These are phyloP conservation scores for Venturia oleaginea DNA, from an alignment of 2,329 filamentous ascomycete genomes.

Conservation along the genomic window DNA sequence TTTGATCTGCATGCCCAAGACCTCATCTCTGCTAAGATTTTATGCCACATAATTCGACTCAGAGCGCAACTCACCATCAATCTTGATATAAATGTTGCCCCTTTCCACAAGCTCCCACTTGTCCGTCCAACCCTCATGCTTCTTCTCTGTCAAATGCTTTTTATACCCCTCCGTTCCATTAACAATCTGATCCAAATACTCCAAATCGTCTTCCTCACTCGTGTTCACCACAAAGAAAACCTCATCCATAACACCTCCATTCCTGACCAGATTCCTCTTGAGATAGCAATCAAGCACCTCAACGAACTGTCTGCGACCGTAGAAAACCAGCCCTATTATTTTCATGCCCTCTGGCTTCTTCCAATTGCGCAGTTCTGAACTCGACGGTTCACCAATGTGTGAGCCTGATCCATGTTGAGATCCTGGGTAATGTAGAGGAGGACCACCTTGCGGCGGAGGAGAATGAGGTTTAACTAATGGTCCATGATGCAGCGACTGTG, in stretches of 20 bases:
- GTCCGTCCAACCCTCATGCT: background rate
- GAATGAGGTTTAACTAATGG: background rate
- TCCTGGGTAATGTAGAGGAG: background rate
- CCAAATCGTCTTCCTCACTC: conserved; percentile 5
- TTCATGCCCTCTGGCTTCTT: conserved; percentile 12
- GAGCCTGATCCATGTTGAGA: background rate
- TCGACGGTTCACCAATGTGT: conserved; percentile 8
- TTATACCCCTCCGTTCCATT: conserved; percentile 6
- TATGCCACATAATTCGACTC: background rate
- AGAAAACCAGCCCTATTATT: conserved; percentile 13
- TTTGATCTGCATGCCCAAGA: background rate
- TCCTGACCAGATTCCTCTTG: conserved; percentile 11
- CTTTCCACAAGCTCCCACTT: conserved; percentile 9
- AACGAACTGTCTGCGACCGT: conserved; percentile 10
- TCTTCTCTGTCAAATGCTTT: background rate
- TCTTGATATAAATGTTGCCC: conserved; percentile 14
- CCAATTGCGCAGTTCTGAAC: conserved; percentile 2
- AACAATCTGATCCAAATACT: conserved; percentile 9
- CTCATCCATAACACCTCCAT: conserved; percentile 12
- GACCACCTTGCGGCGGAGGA: background rate
- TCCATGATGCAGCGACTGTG: background rate
- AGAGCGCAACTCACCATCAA: conserved; percentile 11
- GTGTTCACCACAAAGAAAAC: conserved; percentile 14
- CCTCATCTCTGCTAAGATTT: background rate
- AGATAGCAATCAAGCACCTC: conserved; percentile 15